Evolutionary conservation across 2,329 filamentous ascomycete genomes (phyloP), one percentile per base, ranked within the genome.

Genomic region (Pseudofabraea citricarpa): DNA sequence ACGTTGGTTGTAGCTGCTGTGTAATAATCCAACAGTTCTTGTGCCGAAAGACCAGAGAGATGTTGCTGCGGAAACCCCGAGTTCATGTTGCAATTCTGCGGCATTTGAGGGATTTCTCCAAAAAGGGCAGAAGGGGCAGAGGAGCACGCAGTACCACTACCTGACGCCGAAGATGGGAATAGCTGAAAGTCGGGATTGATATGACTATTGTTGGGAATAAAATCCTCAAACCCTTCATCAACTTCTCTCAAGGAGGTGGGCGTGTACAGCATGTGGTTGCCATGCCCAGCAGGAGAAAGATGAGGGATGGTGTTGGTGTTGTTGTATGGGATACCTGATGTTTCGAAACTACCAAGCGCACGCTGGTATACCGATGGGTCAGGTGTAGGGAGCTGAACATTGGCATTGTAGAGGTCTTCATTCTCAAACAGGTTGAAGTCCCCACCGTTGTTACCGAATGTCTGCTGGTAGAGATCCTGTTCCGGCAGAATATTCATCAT

Each of bases 281-380:
- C 74, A 55, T 87, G 83, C 5, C 81, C 85, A 42, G 73, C 72
- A 7, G 84, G 83, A 3, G 85, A 89, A 48, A 88, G 75, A 48
- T 87, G 82, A 20, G 72, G 65, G 26, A 63, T 59, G 6, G 64
- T 54, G 27, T 58, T 51, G n/a, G 50, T 36, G 20, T 36, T 45
- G 20, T 36, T 45, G 33, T 51, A 54, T n/a, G 49, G 45, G 36
- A 52, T 23, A 66, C 62, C 23, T 55, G 54, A 45, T 57, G 52
- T 52, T 46, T 53, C 52, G 51, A 53, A 59, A 44, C 45, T 36
- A 12, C 40, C 45, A 20, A 55, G 37, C 12, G 37, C 40, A n/a
- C 65, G 64, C 23, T 65, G 66, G 55, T 63, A 68, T 31, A 71
- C 54, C 12, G 71, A 64, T 33, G 55, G 53, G 2, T 52, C 53